Percentiles rank a stretch among this genome's conserved stretches.
Evolutionary conservation across 495 filamentous ascomycete genomes (phyloP).

Genomic region (Neurospora sp.): DNA sequence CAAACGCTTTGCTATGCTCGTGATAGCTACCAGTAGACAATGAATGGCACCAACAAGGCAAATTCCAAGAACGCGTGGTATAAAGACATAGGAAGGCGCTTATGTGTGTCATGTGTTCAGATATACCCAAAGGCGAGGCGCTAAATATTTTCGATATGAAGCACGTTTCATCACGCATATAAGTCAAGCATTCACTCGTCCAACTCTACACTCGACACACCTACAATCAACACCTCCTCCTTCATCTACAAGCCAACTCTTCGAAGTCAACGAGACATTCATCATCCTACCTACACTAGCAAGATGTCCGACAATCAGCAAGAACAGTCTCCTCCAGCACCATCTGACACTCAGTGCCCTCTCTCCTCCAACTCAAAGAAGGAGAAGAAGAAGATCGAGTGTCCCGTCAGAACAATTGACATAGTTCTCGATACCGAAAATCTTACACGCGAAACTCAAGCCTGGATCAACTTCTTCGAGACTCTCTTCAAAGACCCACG

Average conservation of each 20-base stretch:
- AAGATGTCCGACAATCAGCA: not conserved
- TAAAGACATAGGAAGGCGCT: no score
- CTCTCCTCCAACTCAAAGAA: not conserved
- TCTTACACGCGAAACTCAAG: no score
- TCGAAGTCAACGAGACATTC: not conserved
- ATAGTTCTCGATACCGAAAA: no score
- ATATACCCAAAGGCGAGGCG: not conserved
- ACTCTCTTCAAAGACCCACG: no score
- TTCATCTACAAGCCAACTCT: not conserved
- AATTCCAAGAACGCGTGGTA: no score
- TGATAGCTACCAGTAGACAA: no score
- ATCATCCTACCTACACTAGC: not conserved
- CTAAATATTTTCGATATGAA: not conserved
- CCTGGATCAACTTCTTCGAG: no score
- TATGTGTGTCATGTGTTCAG: not conserved
- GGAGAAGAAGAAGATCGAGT: not conserved
- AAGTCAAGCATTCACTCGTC: not conserved
- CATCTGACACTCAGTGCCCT: not conserved
- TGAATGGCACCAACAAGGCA: no score
- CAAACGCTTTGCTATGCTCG: no score
- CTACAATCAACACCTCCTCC: not conserved
- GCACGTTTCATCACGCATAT: not conserved
- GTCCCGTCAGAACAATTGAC: not conserved
- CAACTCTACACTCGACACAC: not conserved
- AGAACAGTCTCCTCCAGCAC: not conserved